These are phyloP conservation scores for Trametes villosa DNA, from an alignment of 768 basidiomycete species.

Conservation along the genomic window DNA sequence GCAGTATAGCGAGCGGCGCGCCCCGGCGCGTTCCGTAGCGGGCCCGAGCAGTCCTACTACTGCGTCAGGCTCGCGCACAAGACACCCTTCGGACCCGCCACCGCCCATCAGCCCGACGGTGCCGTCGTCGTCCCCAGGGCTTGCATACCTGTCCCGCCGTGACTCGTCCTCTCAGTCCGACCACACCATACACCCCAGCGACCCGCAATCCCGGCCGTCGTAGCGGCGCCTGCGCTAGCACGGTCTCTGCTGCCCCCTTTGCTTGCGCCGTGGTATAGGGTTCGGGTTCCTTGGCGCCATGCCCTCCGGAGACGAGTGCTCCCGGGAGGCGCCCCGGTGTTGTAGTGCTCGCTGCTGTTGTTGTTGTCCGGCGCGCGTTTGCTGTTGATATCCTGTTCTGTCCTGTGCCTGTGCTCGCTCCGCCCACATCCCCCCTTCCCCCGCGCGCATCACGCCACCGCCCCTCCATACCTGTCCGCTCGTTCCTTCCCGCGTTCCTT, in stretches of 20 bases:
- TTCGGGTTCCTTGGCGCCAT: not conserved
- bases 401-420: not conserved
- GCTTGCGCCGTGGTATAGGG: not conserved
- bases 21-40: constrained; percentile 13
- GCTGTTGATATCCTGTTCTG: not conserved
- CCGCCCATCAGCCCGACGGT: constrained; percentile 3
- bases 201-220: constrained; percentile 1
- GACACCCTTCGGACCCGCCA: not conserved
- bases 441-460: not conserved
- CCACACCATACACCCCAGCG: not conserved
- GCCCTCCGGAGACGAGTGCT: too few species aligned
- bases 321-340: too few species aligned
- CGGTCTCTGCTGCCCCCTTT: not conserved
- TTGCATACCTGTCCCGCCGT: constrained; percentile 8
- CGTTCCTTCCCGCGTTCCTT: not conserved
- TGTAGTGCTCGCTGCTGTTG: constrained; percentile 1
- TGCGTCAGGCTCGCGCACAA: not conserved
- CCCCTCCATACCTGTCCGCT: constrained; percentile 2
- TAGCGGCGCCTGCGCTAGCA: constrained; percentile 7
- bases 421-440: not conserved
- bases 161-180: constrained; percentile 5
- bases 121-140: constrained; percentile 1
- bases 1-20: constrained; percentile 62
- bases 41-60: not conserved
- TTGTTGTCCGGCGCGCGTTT: not conserved